These are phyloP conservation scores for Aureobasidium mangrovei DNA, from an alignment of 2,329 filamentous ascomycete genomes.

Conservation along the genomic window DNA sequence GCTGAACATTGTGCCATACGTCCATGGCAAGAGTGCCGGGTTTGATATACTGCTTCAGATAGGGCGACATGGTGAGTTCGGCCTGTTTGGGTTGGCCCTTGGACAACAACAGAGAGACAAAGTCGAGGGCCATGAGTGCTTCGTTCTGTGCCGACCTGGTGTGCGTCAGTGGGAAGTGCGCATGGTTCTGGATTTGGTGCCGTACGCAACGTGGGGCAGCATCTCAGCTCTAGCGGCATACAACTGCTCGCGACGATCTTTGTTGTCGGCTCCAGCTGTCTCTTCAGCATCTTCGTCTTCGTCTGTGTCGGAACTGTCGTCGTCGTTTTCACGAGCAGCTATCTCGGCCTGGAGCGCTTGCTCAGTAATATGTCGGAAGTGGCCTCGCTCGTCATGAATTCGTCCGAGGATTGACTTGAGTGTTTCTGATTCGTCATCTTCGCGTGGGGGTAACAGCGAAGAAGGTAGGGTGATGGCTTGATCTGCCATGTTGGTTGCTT, in stretches of 20 bases:
- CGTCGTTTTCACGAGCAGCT: conserved; percentile 29
- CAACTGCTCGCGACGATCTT: conserved; percentile 32
- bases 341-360: conserved; percentile 63
- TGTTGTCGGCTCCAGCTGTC: conserved; percentile 8
- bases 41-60: conserved; percentile 61
- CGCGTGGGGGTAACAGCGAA: conserved; percentile 50
- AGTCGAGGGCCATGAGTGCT: conserved; percentile 65
- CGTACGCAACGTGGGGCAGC: conserved; percentile 32
- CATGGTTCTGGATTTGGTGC: no score
- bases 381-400: conserved; percentile 68
- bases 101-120: conserved; percentile 74
- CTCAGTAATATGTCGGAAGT: conserved; percentile 74
- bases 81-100: conserved; percentile 68
- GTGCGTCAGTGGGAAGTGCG: not conserved
- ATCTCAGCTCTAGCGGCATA: conserved; percentile 34
- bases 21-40: conserved; percentile 65
- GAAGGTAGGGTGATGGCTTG: conserved; percentile 14
- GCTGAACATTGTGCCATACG: conserved; percentile 49
- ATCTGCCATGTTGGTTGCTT: conserved; percentile 5
- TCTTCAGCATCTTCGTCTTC: conserved; percentile 27
- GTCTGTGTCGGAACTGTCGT: conserved; percentile 34
- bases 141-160: conserved; percentile 45
- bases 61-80: conserved; percentile 59
- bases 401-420: conserved; percentile 70
- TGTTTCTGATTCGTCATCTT: conserved; percentile 47